Conservation (phyloP, 2,329 filamentous ascomycete genomes). For the Stylonectria norvegica region DNA sequence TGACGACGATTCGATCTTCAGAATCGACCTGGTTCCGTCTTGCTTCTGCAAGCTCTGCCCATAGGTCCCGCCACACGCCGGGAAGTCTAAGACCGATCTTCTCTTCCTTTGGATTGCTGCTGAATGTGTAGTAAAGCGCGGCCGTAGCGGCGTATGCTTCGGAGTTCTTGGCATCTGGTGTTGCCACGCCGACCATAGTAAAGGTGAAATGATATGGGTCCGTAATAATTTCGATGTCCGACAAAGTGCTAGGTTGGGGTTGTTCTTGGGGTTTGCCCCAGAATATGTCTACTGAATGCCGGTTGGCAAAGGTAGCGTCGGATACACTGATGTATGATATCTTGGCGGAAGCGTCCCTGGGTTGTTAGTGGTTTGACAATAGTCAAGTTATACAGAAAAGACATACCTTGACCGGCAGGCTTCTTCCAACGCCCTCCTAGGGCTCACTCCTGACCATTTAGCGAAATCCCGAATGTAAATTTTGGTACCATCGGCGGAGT, state of each 20-base stretch:
- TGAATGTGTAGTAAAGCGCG: constrained; percentile 78
- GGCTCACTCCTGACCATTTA: constrained; percentile 72
- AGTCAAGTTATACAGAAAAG: too few relatives aligned
- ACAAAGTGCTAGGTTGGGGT: constrained; percentile 31
- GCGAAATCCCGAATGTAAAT: constrained; percentile 78
- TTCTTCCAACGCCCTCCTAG: constrained; percentile 76
- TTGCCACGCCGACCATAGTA: constrained; percentile 71
- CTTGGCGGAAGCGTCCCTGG: constrained; percentile 66
- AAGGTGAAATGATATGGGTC: constrained; percentile 57
- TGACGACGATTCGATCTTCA: constrained; percentile 65
- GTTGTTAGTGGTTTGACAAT: too few relatives aligned
- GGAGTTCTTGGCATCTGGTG: constrained; percentile 74
- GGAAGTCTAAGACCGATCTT: constrained; percentile 79
- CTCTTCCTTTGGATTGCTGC: constrained; percentile 75
- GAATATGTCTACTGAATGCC: constrained; percentile 68
- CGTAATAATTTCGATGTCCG: constrained; percentile 44
- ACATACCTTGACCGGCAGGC: constrained; percentile 73
- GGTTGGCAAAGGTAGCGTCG: constrained; percentile 68
- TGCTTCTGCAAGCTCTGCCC: constrained; percentile 69
- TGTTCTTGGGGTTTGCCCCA: constrained; percentile 74
- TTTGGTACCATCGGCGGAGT: constrained; percentile 49
- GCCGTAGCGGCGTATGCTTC: constrained; percentile 81
- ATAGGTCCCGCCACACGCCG: constrained; percentile 78
- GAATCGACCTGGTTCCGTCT: constrained; percentile 70
- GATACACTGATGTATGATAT: constrained; percentile 69